phyloP scores from a whole-genome alignment of 371 early-diverging fungal genomes.

The Mortierella sp. region DNA sequence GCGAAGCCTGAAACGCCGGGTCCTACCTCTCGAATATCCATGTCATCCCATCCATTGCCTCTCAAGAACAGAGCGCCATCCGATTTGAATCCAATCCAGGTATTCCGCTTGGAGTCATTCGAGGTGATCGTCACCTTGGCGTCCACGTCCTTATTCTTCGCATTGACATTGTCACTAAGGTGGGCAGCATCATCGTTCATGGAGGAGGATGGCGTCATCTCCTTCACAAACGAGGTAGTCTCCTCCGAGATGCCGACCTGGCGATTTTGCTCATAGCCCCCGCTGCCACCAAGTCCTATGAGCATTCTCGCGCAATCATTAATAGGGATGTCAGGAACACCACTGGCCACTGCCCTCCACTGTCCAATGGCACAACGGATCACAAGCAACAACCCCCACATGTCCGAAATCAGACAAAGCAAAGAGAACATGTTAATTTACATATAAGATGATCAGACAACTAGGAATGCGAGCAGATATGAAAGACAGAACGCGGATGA shows the following conservation, averaged over 20 bases:
- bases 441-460: background rate
- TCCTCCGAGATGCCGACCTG: constrained; percentile 50
- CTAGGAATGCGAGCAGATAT: too few relatives aligned
- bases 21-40: constrained; percentile 46
- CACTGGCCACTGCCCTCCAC: constrained; percentile 55
- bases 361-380: too few relatives aligned
- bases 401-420: background rate
- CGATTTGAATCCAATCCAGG: constrained; percentile 48
- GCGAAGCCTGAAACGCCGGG: background rate
- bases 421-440: too few relatives aligned
- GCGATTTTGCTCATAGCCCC: constrained; percentile 50
- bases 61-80: constrained; percentile 42
- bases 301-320: constrained; percentile 54
- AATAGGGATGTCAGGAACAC: constrained; percentile 55
- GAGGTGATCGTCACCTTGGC: constrained; percentile 49
- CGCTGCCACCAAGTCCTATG: constrained; percentile 52
- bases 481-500: too few relatives aligned
- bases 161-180: constrained; percentile 6
- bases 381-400: too few relatives aligned
- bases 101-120: constrained; percentile 40
- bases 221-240: constrained; percentile 44
- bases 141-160: constrained; percentile 45
- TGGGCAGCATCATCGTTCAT: constrained; percentile 29
- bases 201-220: constrained; percentile 47
- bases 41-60: constrained; percentile 52